phyloP scores from a whole-genome alignment of 805 yeast genomes.

The Isabelozyma rhagii region DNA sequence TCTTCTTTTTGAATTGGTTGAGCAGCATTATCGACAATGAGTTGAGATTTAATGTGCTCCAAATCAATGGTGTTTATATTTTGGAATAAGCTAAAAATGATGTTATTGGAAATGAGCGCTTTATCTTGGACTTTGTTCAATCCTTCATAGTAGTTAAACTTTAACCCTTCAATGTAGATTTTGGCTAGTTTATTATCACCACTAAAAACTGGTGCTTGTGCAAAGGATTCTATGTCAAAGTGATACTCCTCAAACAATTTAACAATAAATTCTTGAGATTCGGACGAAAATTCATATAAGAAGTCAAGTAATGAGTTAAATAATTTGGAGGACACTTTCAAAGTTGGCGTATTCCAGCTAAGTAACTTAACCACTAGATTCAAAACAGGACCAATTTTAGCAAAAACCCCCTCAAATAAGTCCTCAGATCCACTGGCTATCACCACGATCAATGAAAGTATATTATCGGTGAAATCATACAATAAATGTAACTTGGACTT shows the following conservation, averaged over 20 bases:
- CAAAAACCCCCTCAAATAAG: slow-evolving; percentile 44
- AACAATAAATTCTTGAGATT: slow-evolving; percentile 52
- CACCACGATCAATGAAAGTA: slow-evolving; percentile 65
- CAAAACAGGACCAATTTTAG: slow-evolving; percentile 37
- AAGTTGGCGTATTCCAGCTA: slow-evolving; percentile 28
- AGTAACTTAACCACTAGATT: slow-evolving; percentile 36
- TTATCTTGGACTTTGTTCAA: slow-evolving; percentile 12
- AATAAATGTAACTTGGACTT: slow-evolving; percentile 48
- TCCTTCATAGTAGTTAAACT: slow-evolving; percentile 38
- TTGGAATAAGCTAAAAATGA: slow-evolving; percentile 18
- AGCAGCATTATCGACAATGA: slow-evolving; percentile 31
- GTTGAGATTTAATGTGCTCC: slow-evolving; percentile 21
- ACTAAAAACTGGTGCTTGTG: slow-evolving; percentile 1
- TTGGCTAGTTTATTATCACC: slow-evolving; percentile 24
- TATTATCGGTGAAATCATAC: slow-evolving; percentile 68
- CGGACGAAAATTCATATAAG: slow-evolving; percentile 58
- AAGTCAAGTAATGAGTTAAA: slow-evolving; percentile 55
- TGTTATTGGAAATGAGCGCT: slow-evolving; percentile 13
- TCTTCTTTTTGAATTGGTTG: slow-evolving; percentile 23
- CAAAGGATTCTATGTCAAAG: slow-evolving; percentile 11
- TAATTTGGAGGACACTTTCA: slow-evolving; percentile 40
- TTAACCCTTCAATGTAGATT: slow-evolving; percentile 40
- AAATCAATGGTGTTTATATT: slow-evolving; percentile 27
- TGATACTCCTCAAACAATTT: slow-evolving; percentile 14
- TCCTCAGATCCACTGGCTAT: slow-evolving; percentile 62